These are phyloP conservation scores for Inosperma sp. DNA, from an alignment of 768 basidiomycete genomes.

Conservation along the genomic window DNA sequence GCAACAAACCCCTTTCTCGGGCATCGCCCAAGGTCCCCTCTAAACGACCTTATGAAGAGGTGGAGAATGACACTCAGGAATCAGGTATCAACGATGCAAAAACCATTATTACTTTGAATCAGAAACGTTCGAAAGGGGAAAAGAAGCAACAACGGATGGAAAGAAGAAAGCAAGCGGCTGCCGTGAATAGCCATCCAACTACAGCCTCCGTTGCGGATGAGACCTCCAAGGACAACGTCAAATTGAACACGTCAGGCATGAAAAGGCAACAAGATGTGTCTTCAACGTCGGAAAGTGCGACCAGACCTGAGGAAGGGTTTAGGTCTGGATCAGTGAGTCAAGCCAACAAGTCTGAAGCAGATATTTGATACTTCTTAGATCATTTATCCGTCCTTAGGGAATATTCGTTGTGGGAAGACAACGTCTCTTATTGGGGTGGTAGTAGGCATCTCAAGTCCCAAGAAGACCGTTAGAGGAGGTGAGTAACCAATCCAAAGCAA, in stretches of 20 bases:
- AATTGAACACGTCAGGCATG: no score
- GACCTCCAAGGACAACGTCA: no score
- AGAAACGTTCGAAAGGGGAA: neutral
- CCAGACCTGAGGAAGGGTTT: constrained; percentile 3
- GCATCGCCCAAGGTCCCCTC: no score
- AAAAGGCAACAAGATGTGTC: neutral
- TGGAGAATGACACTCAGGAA: neutral
- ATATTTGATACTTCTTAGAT: neutral
- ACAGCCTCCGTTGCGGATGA: neutral
- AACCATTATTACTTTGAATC: no score
- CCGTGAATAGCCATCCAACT: neutral
- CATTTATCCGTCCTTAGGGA: constrained; percentile 6
- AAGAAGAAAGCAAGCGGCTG: neutral
- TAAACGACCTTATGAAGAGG: no score
- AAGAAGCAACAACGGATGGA: constrained; percentile 5
- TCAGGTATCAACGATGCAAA: neutral
- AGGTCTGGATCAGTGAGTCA: neutral
- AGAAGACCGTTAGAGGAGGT: constrained; percentile 9
- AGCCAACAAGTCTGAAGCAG: neutral
- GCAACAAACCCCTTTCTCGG: no score
- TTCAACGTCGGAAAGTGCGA: neutral
- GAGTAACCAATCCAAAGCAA: neutral
- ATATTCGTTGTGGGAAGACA: neutral
- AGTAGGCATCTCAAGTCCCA: neutral
- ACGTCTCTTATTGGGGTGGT: constrained; percentile 7